Percentiles rank a stretch among this genome's conserved stretches.
Evolutionary conservation across 179 eudicot species (phyloP).

Genomic region (Camellia oleifera): DNA sequence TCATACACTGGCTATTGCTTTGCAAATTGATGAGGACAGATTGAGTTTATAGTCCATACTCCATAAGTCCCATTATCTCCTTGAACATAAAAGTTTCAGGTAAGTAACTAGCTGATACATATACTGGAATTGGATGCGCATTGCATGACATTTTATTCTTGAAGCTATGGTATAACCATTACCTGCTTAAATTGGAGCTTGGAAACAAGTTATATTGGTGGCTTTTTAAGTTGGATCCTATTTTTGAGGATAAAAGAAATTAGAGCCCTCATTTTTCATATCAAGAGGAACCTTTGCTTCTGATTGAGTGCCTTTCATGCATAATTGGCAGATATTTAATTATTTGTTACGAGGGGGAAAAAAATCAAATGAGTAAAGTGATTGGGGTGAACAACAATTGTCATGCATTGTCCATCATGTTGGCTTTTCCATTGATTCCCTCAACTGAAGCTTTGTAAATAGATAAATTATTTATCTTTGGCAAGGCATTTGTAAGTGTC

Average conservation of each 20-base stretch:
- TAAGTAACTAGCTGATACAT: background rate
- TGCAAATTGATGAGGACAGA: background rate
- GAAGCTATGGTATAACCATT: background rate
- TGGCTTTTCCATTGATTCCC: background rate
- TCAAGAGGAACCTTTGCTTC: background rate
- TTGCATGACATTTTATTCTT: background rate
- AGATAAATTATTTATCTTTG: background rate
- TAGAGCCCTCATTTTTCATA: constrained; percentile 3
- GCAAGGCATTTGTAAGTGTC: background rate
- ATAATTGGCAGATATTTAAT: background rate
- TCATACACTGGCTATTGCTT: background rate
- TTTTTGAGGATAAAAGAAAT: background rate
- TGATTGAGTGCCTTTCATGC: background rate
- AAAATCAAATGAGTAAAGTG: too few relatives aligned
- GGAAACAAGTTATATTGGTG: background rate
- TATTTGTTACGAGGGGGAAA: too few relatives aligned
- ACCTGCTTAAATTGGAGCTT: background rate
- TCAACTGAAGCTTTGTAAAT: background rate
- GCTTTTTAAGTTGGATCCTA: background rate
- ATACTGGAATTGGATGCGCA: background rate
- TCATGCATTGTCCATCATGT: background rate
- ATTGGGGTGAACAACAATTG: background rate
- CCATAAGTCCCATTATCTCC: background rate
- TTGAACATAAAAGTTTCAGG: background rate
- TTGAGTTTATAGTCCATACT: background rate